These are phyloP conservation scores for Fusarium cyanostomum DNA, from an alignment of 2,329 filamentous ascomycete species.

Conservation along the genomic window DNA sequence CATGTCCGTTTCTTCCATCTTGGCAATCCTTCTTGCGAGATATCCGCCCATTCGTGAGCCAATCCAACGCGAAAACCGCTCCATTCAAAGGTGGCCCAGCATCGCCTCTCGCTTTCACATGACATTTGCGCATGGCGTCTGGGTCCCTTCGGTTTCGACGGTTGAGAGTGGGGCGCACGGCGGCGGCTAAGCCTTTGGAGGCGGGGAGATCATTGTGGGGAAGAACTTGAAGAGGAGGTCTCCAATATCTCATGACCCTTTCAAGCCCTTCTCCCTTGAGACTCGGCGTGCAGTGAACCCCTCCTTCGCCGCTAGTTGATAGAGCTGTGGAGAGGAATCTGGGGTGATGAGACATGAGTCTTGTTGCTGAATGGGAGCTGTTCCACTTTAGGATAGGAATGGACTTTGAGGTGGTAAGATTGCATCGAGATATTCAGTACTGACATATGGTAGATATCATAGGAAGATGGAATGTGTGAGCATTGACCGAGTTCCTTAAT, in stretches of 20 bases:
- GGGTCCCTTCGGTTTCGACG: conserved; percentile 15
- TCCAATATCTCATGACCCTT: conserved; percentile 19
- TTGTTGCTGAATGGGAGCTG: conserved; percentile 1
- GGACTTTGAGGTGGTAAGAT: not conserved
- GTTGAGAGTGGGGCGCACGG: conserved; percentile 27
- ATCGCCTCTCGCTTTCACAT: conserved; percentile 37
- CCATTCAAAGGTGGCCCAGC: conserved; percentile 26
- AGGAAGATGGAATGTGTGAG: no score
- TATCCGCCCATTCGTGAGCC: conserved; percentile 9
- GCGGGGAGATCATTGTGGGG: conserved; percentile 20
- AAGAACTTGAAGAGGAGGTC: conserved; percentile 11
- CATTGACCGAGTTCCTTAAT: no score
- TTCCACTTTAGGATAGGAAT: conserved; percentile 2
- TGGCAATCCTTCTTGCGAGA: conserved; percentile 19
- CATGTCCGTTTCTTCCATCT: conserved; percentile 11
- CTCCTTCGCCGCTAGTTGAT: not conserved
- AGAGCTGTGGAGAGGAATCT: conserved; percentile 17
- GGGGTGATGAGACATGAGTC: conserved; percentile 15
- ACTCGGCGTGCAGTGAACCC: not conserved
- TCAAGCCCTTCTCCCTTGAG: not conserved
- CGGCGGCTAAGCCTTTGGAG: conserved; percentile 11
- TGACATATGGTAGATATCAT: no score
- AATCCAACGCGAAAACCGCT: conserved; percentile 6
- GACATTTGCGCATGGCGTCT: conserved; percentile 39
- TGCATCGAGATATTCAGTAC: no score